Conservation (phyloP, 331 rosid species). For the Saraca asoca region DNA sequence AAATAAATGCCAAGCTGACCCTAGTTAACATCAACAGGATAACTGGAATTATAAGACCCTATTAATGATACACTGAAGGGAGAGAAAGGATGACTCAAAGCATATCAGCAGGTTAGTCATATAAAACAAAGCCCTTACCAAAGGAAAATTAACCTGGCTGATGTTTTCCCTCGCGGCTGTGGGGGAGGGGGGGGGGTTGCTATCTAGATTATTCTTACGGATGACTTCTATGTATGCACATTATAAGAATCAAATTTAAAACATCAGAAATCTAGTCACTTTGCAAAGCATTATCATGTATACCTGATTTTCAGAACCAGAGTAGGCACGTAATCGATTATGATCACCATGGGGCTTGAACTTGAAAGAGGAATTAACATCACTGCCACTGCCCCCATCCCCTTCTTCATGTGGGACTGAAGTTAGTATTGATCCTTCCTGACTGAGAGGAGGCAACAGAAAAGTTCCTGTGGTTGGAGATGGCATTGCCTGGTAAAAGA, state of each 20-base stretch:
- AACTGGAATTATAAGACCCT: not conserved
- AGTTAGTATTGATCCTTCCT: conserved; percentile 38
- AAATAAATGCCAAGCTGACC: not conserved
- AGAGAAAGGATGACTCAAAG: not conserved
- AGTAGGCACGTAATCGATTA: conserved; percentile 28
- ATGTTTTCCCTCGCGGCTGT: too few species aligned
- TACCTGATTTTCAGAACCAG: conserved; percentile 57
- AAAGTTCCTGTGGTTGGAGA: conserved; percentile 89
- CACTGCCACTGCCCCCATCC: conserved; percentile 26
- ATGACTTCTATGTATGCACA: too few species aligned
- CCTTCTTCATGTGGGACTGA: conserved; percentile 36
- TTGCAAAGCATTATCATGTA: not conserved
- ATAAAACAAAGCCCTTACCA: not conserved
- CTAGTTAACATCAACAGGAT: not conserved
- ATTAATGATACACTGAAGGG: not conserved
- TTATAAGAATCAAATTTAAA: too few species aligned
- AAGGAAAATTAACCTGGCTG: not conserved
- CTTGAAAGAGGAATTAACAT: conserved; percentile 35
- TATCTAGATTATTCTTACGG: too few species aligned
- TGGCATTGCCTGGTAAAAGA: conserved; percentile 58
- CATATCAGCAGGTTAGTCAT: not conserved
- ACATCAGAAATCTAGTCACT: not conserved
- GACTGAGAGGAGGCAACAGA: conserved; percentile 37
- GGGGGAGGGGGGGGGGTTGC: too few species aligned
- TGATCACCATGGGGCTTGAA: conserved; percentile 37